Evolutionary conservation across 106 monocot species (phyloP).

Genomic region (Allium cepa): DNA sequence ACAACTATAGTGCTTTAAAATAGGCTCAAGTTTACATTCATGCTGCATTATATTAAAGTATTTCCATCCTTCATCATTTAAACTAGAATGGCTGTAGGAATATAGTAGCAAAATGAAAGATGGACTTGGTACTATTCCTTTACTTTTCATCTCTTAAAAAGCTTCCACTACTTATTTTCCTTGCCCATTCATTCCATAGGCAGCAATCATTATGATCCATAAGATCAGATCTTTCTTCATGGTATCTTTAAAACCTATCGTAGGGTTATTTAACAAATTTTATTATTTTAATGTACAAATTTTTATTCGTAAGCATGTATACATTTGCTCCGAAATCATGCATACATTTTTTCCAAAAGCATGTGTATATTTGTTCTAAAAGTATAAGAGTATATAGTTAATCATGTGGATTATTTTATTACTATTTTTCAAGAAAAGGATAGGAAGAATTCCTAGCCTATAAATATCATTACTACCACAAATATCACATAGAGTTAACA

Average conservation of each 20-base stretch:
- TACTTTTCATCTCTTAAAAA: conserved; percentile 44
- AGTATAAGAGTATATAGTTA: no score
- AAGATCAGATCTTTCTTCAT: conserved; percentile 30
- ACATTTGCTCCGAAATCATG: no score
- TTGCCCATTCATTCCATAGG: conserved; percentile 63
- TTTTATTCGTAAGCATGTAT: no score
- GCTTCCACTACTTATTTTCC: conserved; percentile 33
- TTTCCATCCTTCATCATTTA: conserved; percentile 52
- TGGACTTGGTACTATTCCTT: conserved; percentile 37
- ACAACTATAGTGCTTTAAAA: conserved; percentile 63
- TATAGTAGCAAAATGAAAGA: conserved; percentile 53
- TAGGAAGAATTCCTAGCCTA: no score
- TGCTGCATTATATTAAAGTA: conserved; percentile 66
- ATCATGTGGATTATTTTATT: no score
- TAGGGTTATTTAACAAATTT: no score
- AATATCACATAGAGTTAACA: no score
- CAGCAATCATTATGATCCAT: conserved; percentile 64
- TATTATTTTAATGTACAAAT: no score
- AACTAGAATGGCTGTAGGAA: conserved; percentile 58
- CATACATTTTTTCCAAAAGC: no score
- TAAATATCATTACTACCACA: no score
- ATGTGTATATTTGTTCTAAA: no score
- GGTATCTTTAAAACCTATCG: conserved; percentile 35
- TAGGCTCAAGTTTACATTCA: conserved; percentile 58
- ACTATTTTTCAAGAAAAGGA: no score